Evolutionary conservation across 768 basidiomycete genomes (phyloP).

Genomic region (Trametes coccinea): DNA sequence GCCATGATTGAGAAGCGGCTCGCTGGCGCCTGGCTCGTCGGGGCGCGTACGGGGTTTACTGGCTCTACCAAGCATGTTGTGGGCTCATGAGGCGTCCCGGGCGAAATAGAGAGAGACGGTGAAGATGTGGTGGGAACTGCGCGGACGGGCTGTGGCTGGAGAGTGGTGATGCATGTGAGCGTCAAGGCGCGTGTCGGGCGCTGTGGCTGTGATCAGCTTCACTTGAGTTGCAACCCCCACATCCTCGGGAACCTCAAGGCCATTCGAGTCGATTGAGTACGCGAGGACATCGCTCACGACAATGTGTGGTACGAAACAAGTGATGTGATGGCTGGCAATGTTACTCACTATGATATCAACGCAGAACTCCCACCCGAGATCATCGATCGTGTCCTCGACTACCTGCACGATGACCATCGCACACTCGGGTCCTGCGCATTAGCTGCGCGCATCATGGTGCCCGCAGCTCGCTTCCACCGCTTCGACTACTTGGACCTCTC

Average conservation of each 20-base stretch:
- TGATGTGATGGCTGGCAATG: too few species aligned
- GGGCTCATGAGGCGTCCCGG: conserved; percentile 4
- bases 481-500: conserved; percentile 3
- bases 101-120: not conserved
- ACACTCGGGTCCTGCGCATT: conserved; percentile 21
- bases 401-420: conserved; percentile 17
- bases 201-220: not conserved
- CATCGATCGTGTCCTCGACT: conserved; percentile 24
- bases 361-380: conserved; percentile 22
- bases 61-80: conserved; percentile 29
- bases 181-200: not conserved
- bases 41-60: conserved; percentile 21
- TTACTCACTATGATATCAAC: not conserved
- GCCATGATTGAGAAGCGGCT: conserved; percentile 54
- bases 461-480: conserved; percentile 20
- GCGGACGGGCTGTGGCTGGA: not conserved
- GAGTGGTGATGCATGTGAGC: conserved; percentile 1
- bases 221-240: not conserved
- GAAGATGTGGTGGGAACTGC: not conserved
- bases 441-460: conserved; percentile 13
- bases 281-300: too few species aligned
- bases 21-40: conserved; percentile 44
- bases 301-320: too few species aligned
- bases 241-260: too few species aligned
- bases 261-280: too few species aligned